Conservation (phyloP, 1,139 yeast genomes). For the Geotrichum europaeum region DNA sequence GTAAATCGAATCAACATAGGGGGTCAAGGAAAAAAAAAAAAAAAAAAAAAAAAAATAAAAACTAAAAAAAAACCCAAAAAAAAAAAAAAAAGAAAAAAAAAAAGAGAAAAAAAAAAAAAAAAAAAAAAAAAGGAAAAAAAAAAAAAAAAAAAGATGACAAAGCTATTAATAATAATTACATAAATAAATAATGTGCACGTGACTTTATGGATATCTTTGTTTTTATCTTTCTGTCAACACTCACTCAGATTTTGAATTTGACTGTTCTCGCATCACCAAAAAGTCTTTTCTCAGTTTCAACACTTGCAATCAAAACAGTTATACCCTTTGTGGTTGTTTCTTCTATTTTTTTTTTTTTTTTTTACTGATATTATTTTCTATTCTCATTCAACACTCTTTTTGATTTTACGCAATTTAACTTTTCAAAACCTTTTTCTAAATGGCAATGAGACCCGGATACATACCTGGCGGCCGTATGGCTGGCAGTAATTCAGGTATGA, state of each 20-base stretch:
- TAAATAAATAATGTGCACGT: not conserved
- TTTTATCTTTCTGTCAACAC: not conserved
- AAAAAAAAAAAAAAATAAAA: not conserved
- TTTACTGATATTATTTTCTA: not conserved
- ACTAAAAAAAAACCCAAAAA: not conserved
- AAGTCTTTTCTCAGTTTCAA: not conserved
- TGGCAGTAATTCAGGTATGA: conserved; percentile 17
- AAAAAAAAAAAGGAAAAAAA: not conserved
- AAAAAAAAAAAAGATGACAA: not conserved
- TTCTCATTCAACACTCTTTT: not conserved
- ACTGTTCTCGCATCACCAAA: not conserved
- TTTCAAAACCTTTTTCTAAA: not conserved
- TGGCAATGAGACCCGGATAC: conserved; percentile 17
- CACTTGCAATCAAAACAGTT: not conserved
- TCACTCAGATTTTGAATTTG: not conserved
- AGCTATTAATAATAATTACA: not conserved
- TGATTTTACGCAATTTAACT: not conserved
- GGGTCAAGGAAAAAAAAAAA: not conserved
- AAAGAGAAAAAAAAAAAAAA: not conserved
- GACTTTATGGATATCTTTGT: not conserved
- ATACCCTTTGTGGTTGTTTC: not conserved
- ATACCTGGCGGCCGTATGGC: conserved; percentile 16
- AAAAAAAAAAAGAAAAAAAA: not conserved
- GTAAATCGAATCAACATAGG: too few species aligned
- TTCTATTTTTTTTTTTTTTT: not conserved